Conservation (phyloP, 2,329 filamentous ascomycete genomes). For the Parascedosporium putredinis region DNA sequence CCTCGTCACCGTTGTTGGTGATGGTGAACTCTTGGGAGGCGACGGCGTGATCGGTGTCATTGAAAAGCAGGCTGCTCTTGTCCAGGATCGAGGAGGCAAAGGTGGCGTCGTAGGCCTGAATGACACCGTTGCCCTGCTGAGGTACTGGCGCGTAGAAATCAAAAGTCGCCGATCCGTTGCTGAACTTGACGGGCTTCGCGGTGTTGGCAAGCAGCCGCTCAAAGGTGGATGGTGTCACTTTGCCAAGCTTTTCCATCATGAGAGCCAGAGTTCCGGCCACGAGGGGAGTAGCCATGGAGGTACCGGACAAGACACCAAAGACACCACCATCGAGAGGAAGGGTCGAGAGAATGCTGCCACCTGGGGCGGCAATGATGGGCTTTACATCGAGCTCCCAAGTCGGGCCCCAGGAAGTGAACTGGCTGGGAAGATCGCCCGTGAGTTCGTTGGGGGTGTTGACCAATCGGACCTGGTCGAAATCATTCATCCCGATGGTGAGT, state of each 20-base stretch:
- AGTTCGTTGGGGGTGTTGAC: slow-evolving; percentile 24
- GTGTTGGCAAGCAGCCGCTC: slow-evolving; percentile 39
- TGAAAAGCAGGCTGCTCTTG: slow-evolving; percentile 50
- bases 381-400: slow-evolving; percentile 48
- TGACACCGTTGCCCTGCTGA: slow-evolving; percentile 50
- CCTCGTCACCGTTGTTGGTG: slow-evolving; percentile 38
- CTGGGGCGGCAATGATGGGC: slow-evolving; percentile 44
- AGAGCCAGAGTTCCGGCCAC: slow-evolving; percentile 45
- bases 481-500: slow-evolving; percentile 32
- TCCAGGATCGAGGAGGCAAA: slow-evolving; percentile 41
- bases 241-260: slow-evolving; percentile 40
- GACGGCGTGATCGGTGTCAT: slow-evolving; percentile 49
- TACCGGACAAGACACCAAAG: slow-evolving; percentile 44
- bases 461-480: slow-evolving; percentile 23
- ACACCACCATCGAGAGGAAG: slow-evolving; percentile 34
- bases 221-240: slow-evolving; percentile 36
- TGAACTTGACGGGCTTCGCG: slow-evolving; percentile 38
- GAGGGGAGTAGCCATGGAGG: slow-evolving; percentile 51
- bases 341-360: slow-evolving; percentile 48
- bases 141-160: slow-evolving; percentile 40
- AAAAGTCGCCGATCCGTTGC: slow-evolving; percentile 27
- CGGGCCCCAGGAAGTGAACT: slow-evolving; percentile 50
- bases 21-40: slow-evolving; percentile 41
- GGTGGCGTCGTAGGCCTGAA: slow-evolving; percentile 50
- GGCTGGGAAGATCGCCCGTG: slow-evolving; percentile 41